A percentile compares a stretch with the other conserved stretches of the same genome.
Conservation (phyloP, 225 moss, liverwort and hornwort genomes). For the Pseudisothecium myosuroides region DNA sequence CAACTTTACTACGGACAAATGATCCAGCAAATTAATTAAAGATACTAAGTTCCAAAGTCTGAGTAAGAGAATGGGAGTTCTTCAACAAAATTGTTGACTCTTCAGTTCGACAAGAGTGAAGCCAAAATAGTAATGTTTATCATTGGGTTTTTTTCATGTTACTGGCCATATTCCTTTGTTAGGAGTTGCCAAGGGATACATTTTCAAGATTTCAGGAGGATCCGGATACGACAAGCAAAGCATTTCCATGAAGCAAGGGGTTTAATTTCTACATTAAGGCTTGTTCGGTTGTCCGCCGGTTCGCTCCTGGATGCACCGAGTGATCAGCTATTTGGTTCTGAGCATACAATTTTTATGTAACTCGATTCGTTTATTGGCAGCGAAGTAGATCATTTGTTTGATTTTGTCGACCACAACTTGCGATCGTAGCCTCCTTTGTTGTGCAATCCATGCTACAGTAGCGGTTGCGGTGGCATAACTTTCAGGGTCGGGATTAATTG, state of each 20-base stretch:
- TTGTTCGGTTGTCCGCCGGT: neutral
- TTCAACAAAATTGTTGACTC: neutral
- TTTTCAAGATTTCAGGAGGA: neutral
- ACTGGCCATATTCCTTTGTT: too few species aligned
- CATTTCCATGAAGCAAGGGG: neutral
- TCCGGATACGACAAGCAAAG: neutral
- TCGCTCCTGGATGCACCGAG: neutral
- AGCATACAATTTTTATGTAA: neutral
- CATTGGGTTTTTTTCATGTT: neutral
- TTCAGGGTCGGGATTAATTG: neutral
- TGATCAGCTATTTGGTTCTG: neutral
- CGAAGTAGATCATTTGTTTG: neutral
- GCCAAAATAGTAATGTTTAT: neutral
- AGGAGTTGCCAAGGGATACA: neutral
- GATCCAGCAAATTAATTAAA: neutral
- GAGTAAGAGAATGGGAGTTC: neutral
- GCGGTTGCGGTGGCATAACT: neutral
- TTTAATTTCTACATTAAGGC: neutral
- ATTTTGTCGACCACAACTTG: neutral
- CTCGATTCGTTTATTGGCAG: neutral
- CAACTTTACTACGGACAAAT: neutral
- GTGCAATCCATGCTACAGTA: neutral
- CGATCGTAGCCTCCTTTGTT: neutral
- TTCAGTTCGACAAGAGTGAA: neutral
- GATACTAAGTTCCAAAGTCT: neutral